These are phyloP conservation scores for Haematococcus lacustris DNA, from an alignment of 139 green algal species.

Conservation along the genomic window DNA sequence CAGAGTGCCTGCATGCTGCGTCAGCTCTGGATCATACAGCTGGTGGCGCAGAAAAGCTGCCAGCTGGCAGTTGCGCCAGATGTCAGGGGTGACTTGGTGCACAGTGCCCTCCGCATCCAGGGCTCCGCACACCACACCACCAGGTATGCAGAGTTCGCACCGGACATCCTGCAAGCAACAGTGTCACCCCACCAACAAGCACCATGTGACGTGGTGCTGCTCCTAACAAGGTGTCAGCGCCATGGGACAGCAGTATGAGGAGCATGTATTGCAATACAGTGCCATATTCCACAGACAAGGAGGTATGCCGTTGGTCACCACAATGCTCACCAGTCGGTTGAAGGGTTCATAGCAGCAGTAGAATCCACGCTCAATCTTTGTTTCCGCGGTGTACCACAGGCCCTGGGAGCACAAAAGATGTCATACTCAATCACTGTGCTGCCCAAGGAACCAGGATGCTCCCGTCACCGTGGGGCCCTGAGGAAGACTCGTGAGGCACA, in stretches of 20 bases:
- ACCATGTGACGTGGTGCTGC: too few relatives aligned
- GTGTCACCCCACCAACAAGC: too few relatives aligned
- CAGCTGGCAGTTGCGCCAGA: conserved; percentile 40
- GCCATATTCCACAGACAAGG: too few relatives aligned
- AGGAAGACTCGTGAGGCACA: background rate
- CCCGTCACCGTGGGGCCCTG: background rate
- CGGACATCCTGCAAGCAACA: too few relatives aligned
- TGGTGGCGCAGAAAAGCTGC: conserved; percentile 37
- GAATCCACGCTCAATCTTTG: conserved; percentile 48
- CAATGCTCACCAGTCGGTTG: conserved; percentile 30
- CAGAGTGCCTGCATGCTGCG: conserved; percentile 2
- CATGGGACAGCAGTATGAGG: too few relatives aligned
- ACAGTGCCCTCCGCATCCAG: conserved; percentile 31
- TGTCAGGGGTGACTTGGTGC: conserved; percentile 25
- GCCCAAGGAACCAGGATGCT: background rate
- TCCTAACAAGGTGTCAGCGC: too few relatives aligned
- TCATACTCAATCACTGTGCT: background rate
- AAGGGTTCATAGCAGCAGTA: conserved; percentile 66
- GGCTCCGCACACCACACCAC: conserved; percentile 30
- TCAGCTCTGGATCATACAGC: conserved; percentile 45
- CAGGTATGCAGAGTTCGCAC: conserved; percentile 4
- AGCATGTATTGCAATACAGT: too few relatives aligned
- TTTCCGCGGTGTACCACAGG: conserved; percentile 30
- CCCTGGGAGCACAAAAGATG: conserved; percentile 12
- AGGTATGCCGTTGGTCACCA: too few relatives aligned